Conservation (phyloP, 192 early-diverging fungal species). For the Entophlyctis helioformis region DNA sequence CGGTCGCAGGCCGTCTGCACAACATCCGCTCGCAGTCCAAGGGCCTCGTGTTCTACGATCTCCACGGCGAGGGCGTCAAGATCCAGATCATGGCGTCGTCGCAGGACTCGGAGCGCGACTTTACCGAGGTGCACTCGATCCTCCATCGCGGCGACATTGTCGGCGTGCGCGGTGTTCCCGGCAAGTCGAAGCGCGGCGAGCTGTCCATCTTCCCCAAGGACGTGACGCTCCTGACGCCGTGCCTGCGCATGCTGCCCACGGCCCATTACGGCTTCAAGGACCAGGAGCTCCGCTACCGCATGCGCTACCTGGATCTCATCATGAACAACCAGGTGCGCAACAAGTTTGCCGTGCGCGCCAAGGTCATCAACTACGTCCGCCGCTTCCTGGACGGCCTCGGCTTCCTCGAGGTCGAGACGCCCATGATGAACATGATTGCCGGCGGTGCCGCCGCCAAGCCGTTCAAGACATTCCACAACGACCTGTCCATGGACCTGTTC, state of each 20-base stretch:
- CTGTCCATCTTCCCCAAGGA: conserved; percentile 88
- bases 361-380: conserved; percentile 93
- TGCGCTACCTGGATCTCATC: conserved; percentile 97
- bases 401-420: conserved; percentile 99
- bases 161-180: conserved; percentile 82
- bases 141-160: conserved; percentile 94
- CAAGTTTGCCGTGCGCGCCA: conserved; percentile 85
- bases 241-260: conserved; percentile 93
- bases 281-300: conserved; percentile 92
- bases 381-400: conserved; percentile 86
- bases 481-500: conserved; percentile 95
- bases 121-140: conserved; percentile 64
- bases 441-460: conserved; percentile 97
- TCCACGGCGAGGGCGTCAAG: conserved; percentile 86
- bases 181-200: conserved; percentile 86
- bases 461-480: conserved; percentile 98
- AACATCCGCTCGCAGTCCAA: conserved; percentile 84
- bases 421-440: conserved; percentile 98
- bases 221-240: conserved; percentile 80
- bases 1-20: conserved; percentile 88
- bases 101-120: conserved; percentile 52
- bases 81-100: conserved; percentile 87
- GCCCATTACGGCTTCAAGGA: conserved; percentile 92
- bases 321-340: conserved; percentile 94
- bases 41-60: conserved; percentile 92